These are phyloP conservation scores for Aspergillus indologenus DNA, from an alignment of 495 filamentous ascomycete species.

Conservation along the genomic window DNA sequence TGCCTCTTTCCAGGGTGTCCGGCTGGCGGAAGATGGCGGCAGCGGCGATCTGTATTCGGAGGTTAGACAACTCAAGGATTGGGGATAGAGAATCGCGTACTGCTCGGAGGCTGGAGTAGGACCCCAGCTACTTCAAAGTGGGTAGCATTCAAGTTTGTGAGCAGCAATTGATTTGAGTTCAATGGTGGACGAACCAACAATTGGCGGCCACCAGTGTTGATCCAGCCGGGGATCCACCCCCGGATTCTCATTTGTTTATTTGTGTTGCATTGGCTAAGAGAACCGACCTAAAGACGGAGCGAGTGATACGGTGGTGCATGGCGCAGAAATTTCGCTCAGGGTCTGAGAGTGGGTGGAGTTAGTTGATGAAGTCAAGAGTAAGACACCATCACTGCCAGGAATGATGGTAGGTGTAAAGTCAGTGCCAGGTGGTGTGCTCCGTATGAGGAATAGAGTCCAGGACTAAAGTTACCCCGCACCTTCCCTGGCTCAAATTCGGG, in stretches of 20 bases:
- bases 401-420: neutral
- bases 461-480: neutral
- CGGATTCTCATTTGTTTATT: constrained; percentile 26
- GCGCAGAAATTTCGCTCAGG: neutral
- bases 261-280: constrained; percentile 5
- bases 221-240: constrained; percentile 20
- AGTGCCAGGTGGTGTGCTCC: too few species aligned
- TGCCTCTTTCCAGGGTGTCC: neutral
- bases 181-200: neutral
- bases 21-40: neutral
- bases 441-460: constrained; percentile 4
- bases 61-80: neutral
- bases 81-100: too few species aligned
- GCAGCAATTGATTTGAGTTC: constrained; percentile 13
- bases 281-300: neutral
- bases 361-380: too few species aligned
- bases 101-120: too few species aligned
- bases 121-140: neutral
- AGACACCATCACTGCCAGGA: neutral
- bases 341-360: neutral
- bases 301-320: neutral
- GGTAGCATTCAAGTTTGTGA: neutral
- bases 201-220: constrained; percentile 7
- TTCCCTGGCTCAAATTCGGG: neutral
- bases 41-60: neutral